Evolutionary conservation across 192 early-diverging fungal species (phyloP).

Genomic region (Rhizophagus sp.): DNA sequence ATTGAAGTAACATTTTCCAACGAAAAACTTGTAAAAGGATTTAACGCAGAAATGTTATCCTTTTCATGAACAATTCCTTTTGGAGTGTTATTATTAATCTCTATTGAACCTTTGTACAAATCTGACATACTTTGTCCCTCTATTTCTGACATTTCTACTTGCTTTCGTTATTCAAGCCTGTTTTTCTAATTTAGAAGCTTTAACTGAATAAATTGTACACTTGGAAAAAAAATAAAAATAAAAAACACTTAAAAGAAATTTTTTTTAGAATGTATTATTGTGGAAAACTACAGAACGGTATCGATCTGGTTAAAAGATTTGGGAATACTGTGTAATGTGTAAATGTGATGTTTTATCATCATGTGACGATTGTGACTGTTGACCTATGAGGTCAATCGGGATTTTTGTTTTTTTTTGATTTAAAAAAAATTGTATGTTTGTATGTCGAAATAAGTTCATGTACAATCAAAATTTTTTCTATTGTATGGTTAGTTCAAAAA

Average conservation of each 20-base stretch:
- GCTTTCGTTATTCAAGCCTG: not conserved
- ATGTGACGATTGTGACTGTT: not conserved
- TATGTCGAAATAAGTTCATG: too few relatives aligned
- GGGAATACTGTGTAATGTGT: not conserved
- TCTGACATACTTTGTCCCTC: not conserved
- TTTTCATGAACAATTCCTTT: not conserved
- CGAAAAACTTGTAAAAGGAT: not conserved
- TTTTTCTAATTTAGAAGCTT: not conserved
- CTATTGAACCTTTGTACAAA: not conserved
- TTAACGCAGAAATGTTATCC: not conserved
- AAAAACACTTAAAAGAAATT: not conserved
- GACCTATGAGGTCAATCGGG: too few relatives aligned
- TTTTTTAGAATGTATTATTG: not conserved
- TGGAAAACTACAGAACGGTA: not conserved
- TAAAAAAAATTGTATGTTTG: too few relatives aligned
- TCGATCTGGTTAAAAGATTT: not conserved
- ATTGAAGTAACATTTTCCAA: not conserved
- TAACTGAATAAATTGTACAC: not conserved
- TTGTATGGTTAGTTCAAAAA: not conserved
- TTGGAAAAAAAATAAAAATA: not conserved
- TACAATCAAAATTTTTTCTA: not conserved
- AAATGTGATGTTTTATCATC: not conserved
- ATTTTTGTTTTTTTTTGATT: too few relatives aligned
- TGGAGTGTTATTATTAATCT: not conserved
- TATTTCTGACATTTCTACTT: conserved; percentile 9